Evolutionary conservation across 108 stramenopile species (phyloP).

Genomic region (Nitzschia sp.): DNA sequence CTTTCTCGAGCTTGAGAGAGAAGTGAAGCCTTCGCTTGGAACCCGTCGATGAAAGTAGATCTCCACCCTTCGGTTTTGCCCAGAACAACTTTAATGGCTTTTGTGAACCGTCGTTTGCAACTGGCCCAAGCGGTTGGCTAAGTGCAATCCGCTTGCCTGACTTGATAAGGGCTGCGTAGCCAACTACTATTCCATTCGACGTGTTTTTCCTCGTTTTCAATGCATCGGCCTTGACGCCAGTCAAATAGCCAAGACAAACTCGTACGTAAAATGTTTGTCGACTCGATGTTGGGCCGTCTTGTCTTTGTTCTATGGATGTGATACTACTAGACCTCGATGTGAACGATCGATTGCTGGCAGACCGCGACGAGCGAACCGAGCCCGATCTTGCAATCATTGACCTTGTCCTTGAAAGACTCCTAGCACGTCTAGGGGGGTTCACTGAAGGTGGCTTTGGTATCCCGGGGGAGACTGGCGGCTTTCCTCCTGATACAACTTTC

Average conservation of each 20-base stretch:
- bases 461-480: slow-evolving; percentile 5
- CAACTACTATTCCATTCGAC: slow-evolving; percentile 19
- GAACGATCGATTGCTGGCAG: slow-evolving; percentile 9
- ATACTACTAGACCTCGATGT: not conserved
- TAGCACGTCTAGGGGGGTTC: not conserved
- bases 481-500: not conserved
- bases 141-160: slow-evolving; percentile 29
- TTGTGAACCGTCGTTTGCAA: not conserved
- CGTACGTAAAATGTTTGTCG: slow-evolving; percentile 35
- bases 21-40: slow-evolving; percentile 24
- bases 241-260: slow-evolving; percentile 25
- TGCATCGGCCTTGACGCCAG: slow-evolving; percentile 25
- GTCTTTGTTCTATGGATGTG: slow-evolving; percentile 8
- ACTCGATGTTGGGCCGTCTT: not conserved
- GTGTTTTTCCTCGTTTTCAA: slow-evolving; percentile 8
- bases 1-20: slow-evolving; percentile 25
- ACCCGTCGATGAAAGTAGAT: not conserved
- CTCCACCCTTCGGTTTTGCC: slow-evolving; percentile 15
- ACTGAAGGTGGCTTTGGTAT: not conserved
- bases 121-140: slow-evolving; percentile 25
- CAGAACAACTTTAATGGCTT: slow-evolving; percentile 21
- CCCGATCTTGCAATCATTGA: not conserved
- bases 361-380: not conserved
- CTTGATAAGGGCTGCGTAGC: slow-evolving; percentile 28
- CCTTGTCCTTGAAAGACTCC: not conserved